Percentiles rank a stretch among this genome's conserved stretches.
Conservation (phyloP, 257 asterid species). For the Solanum sejunctum region DNA sequence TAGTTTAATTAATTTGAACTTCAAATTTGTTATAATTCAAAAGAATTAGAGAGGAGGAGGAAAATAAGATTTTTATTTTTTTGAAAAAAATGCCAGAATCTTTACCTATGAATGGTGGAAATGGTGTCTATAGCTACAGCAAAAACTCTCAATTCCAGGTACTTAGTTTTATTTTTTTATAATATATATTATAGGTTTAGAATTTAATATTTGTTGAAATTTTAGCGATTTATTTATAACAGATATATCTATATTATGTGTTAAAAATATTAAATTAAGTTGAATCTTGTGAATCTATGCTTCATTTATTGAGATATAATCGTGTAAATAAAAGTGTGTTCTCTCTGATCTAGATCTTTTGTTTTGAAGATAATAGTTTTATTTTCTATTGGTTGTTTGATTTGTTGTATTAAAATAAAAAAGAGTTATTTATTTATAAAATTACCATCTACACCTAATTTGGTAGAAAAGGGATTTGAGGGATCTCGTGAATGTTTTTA, state of each 20-base stretch:
- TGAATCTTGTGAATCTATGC: neutral
- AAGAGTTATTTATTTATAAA: neutral
- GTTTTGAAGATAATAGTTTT: neutral
- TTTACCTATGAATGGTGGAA: constrained; percentile 33
- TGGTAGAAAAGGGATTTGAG: neutral
- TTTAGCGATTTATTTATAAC: neutral
- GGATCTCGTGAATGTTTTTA: neutral
- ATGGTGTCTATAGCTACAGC: constrained; percentile 25
- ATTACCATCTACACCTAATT: neutral
- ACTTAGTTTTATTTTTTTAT: no score
- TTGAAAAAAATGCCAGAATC: neutral
- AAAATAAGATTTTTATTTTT: no score
- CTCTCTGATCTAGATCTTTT: no score
- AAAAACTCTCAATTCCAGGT: constrained; percentile 36
- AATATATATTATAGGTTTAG: no score
- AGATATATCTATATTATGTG: neutral
- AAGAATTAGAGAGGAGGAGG: neutral
- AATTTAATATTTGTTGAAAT: neutral
- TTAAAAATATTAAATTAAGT: neutral
- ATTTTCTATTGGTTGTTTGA: neutral
- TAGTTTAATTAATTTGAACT: neutral
- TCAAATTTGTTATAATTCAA: neutral
- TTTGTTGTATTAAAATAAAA: no score
- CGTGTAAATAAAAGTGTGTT: neutral
- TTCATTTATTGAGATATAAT: neutral